phyloP scores from a whole-genome alignment of 495 filamentous ascomycete genomes.

The Apodospora peruviana region DNA sequence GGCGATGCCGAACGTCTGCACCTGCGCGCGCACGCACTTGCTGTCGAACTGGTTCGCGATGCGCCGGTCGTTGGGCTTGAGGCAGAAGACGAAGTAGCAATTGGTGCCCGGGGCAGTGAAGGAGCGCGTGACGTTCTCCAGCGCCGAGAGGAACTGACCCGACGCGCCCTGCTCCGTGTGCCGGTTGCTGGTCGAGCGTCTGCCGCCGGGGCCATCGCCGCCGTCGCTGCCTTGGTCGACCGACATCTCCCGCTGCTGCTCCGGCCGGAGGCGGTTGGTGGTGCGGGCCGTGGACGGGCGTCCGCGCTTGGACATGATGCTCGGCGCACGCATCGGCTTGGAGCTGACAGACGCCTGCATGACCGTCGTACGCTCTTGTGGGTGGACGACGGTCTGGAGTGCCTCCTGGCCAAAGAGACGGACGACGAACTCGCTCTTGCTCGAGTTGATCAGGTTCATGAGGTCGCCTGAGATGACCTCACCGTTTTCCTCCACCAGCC shows the following conservation, averaged over 20 bases:
- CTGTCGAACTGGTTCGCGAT: constrained; percentile 99
- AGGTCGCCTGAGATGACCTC: constrained; percentile 93
- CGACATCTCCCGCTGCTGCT: constrained; percentile 43
- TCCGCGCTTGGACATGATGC: constrained; percentile 66
- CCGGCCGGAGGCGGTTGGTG: constrained; percentile 29
- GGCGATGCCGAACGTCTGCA: constrained; percentile 93
- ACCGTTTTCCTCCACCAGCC: constrained; percentile 87
- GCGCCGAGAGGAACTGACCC: constrained; percentile 81
- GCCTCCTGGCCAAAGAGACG: constrained; percentile 92
- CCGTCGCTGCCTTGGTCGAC: constrained; percentile 44
- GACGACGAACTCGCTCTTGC: constrained; percentile 79
- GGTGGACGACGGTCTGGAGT: constrained; percentile 82
- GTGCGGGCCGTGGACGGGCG: constrained; percentile 37
- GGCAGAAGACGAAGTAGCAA: constrained; percentile 91
- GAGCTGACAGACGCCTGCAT: constrained; percentile 96
- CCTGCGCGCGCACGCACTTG: constrained; percentile 91
- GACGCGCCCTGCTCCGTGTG: constrained; percentile 73
- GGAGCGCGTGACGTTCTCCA: constrained; percentile 83
- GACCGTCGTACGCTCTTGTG: constrained; percentile 81
- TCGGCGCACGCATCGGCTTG: constrained; percentile 85
- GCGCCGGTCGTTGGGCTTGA: constrained; percentile 94
- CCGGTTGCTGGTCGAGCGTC: constrained; percentile 22
- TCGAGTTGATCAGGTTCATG: constrained; percentile 88
- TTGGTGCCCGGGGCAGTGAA: constrained; percentile 77
- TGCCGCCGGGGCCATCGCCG: constrained; percentile 25